Evolutionary conservation across 129 eudicot species (phyloP).

Genomic region (Glebionis coronaria): DNA sequence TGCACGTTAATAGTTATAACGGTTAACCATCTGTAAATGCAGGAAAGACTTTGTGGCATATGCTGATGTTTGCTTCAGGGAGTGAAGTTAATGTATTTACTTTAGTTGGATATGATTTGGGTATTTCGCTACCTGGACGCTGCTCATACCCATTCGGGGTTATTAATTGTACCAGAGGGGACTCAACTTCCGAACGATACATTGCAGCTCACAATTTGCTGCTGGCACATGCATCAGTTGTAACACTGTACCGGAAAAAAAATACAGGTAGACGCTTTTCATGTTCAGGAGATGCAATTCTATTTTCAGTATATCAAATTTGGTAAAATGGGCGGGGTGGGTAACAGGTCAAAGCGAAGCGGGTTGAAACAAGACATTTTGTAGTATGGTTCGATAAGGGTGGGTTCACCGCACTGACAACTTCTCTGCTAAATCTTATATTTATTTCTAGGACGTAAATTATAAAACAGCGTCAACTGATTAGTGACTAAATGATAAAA

Average conservation of each 20-base stretch:
- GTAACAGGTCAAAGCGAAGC: too few relatives aligned
- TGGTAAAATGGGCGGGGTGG: background rate
- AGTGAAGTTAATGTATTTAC: slow-evolving; percentile 49
- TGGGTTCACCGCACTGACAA: background rate
- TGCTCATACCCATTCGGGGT: slow-evolving; percentile 49
- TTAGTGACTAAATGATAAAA: background rate
- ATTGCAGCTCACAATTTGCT: slow-evolving; percentile 54
- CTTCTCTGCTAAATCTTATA: too few relatives aligned
- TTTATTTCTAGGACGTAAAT: background rate
- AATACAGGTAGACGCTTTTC: slow-evolving; percentile 47
- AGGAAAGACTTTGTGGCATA: slow-evolving; percentile 51
- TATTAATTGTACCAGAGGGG: slow-evolving; percentile 31
- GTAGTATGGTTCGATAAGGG: background rate
- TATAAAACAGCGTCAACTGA: background rate
- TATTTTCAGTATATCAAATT: background rate
- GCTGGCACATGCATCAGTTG: slow-evolving; percentile 66
- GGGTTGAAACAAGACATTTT: background rate
- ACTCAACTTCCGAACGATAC: slow-evolving; percentile 58
- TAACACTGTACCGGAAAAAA: slow-evolving; percentile 41
- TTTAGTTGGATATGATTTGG: slow-evolving; percentile 49
- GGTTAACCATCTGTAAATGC: slow-evolving; percentile 18
- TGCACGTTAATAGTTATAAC: background rate
- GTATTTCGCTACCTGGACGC: slow-evolving; percentile 42
- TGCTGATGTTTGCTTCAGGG: slow-evolving; percentile 71
- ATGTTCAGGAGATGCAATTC: background rate